A percentile compares a stretch with the other conserved stretches of the same genome.
Evolutionary conservation across 345 rosid species (phyloP).

Genomic region (Noccaea bulbosa): DNA sequence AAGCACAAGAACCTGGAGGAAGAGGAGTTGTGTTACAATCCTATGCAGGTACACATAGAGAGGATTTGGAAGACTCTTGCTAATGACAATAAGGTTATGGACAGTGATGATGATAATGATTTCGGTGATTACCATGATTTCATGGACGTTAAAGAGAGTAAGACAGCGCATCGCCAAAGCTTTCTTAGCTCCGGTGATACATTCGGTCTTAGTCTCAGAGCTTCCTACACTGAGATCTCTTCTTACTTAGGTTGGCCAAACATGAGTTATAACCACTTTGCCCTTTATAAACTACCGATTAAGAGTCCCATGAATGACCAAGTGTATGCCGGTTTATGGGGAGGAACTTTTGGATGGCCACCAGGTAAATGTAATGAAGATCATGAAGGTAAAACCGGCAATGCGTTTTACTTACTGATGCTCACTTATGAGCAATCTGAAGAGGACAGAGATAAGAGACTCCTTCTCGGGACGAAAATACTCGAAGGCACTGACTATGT

Average conservation of each 20-base stretch:
- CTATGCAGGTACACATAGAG: slow-evolving; percentile 51
- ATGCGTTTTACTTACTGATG: slow-evolving; percentile 77
- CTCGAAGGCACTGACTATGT: slow-evolving; percentile 76
- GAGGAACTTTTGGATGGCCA: slow-evolving; percentile 91
- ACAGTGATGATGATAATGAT: slow-evolving; percentile 35
- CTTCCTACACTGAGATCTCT: too few species aligned
- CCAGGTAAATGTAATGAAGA: slow-evolving; percentile 66
- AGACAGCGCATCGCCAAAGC: too few species aligned
- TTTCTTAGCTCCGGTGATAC: too few species aligned
- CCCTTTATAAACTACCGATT: too few species aligned
- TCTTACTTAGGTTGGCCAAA: too few species aligned
- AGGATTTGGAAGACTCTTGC: slow-evolving; percentile 46
- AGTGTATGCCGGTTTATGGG: slow-evolving; percentile 78
- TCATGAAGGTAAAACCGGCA: slow-evolving; percentile 75
- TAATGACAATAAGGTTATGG: slow-evolving; percentile 3
- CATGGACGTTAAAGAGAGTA: too few species aligned
- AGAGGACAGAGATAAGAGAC: slow-evolving; percentile 46
- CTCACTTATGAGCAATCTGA: slow-evolving; percentile 72
- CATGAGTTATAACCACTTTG: too few species aligned
- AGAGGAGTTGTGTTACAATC: slow-evolving; percentile 50
- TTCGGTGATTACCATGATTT: too few species aligned
- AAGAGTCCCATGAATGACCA: too few species aligned
- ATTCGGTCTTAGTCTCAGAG: too few species aligned
- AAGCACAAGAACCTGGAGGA: slow-evolving; percentile 34
- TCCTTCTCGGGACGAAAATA: slow-evolving; percentile 72